Conservation (phyloP, 1,139 yeast species). For the Yamadazyma blattariae region DNA sequence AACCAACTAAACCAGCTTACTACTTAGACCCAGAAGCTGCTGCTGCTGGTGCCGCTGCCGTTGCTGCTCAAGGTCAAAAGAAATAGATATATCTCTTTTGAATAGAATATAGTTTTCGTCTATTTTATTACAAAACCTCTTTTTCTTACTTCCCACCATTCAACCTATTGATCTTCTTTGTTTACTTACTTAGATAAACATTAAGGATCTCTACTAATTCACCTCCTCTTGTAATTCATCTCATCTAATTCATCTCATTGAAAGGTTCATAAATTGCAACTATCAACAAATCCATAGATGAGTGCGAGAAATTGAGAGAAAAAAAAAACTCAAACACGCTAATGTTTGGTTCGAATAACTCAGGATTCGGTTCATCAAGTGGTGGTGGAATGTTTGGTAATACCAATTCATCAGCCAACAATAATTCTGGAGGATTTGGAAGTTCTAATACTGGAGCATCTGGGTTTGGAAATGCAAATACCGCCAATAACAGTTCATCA, state of each 20-base stretch:
- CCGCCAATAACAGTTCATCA: too few species aligned
- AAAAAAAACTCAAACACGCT: constrained; percentile 3
- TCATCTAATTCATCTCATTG: too few species aligned
- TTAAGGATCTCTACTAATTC: too few species aligned
- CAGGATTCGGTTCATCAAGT: constrained; percentile 2
- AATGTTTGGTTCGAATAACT: constrained; percentile 7
- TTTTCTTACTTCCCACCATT: neutral
- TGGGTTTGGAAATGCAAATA: neutral
- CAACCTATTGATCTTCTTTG: too few species aligned
- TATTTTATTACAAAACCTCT: too few species aligned
- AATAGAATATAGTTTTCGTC: too few species aligned
- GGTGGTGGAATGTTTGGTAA: constrained; percentile 1
- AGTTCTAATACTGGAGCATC: constrained; percentile 4
- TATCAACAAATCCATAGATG: too few species aligned
- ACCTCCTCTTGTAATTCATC: too few species aligned
- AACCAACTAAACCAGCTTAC: constrained; percentile 91
- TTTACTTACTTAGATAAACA: too few species aligned
- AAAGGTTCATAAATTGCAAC: too few species aligned
- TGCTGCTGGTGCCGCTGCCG: constrained; percentile 99
- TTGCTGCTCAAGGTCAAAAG: constrained; percentile 88
- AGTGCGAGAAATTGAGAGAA: neutral
- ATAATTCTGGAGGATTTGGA: constrained; percentile 12
- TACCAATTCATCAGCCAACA: neutral
- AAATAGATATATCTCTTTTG: constrained; percentile 23
- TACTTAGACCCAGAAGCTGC: constrained; percentile 99